A percentile compares a stretch with the other conserved stretches of the same genome.
These are phyloP conservation scores for Carex kokanica DNA, from an alignment of 176 grass and related monocot genomes.

Conservation along the genomic window DNA sequence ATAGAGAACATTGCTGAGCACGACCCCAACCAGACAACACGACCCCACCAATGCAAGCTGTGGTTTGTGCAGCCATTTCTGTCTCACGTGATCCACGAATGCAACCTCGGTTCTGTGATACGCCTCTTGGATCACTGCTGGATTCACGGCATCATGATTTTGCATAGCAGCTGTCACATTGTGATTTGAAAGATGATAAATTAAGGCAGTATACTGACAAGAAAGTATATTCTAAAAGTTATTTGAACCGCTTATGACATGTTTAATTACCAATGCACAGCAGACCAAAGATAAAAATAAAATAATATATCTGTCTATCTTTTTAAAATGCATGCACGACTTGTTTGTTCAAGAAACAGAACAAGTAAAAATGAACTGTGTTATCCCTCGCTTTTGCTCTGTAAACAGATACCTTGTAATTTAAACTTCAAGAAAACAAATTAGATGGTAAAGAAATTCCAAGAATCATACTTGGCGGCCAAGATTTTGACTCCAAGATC, in stretches of 20 bases:
- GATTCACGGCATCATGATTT: constrained; percentile 14
- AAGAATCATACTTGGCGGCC: neutral
- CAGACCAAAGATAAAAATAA: neutral
- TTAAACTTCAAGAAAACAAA: neutral
- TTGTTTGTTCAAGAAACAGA: neutral
- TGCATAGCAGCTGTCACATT: neutral
- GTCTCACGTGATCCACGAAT: constrained; percentile 29
- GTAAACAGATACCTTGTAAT: too few species aligned
- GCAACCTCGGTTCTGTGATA: constrained; percentile 38
- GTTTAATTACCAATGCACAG: neutral
- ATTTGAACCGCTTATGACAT: neutral
- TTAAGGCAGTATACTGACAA: too few species aligned
- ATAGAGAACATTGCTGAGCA: constrained; percentile 29
- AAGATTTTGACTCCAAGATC: neutral
- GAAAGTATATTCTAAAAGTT: neutral
- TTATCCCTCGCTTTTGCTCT: too few species aligned
- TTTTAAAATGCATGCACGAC: neutral
- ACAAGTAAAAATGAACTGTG: too few species aligned
- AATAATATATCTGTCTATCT: neutral
- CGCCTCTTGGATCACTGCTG: constrained; percentile 31
- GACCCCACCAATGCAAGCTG: constrained; percentile 25
- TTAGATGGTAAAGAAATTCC: neutral
- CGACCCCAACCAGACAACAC: constrained; percentile 44
- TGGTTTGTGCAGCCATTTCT: neutral
- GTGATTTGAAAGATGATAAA: neutral